These are phyloP conservation scores for Lepidium aucheri DNA, from an alignment of 345 rosid genomes.

Conservation along the genomic window DNA sequence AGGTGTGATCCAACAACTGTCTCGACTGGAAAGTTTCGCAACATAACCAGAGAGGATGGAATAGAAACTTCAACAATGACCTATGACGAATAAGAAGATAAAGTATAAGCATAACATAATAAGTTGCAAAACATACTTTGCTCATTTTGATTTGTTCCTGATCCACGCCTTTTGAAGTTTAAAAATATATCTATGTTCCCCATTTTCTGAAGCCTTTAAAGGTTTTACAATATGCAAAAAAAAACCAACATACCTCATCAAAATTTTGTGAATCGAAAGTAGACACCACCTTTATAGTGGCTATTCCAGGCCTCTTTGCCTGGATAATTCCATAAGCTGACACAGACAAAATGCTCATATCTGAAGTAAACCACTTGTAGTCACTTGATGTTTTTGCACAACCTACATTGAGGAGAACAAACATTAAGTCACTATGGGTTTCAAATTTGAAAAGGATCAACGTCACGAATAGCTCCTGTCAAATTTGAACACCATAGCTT, in stretches of 20 bases:
- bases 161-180: not conserved
- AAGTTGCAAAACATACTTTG: not conserved
- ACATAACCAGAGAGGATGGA: conserved; percentile 71
- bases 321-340: conserved; percentile 74
- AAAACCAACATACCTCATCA: conserved; percentile 57
- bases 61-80: conserved; percentile 70
- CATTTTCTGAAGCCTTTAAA: not conserved
- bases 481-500: not conserved
- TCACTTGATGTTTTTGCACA: conserved; percentile 74
- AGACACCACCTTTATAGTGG: conserved; percentile 69
- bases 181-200: not conserved
- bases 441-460: conserved; percentile 2
- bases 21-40: conserved; percentile 77
- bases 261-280: conserved; percentile 67
- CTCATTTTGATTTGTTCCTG: not conserved
- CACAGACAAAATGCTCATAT: conserved; percentile 46
- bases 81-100: conserved; percentile 30
- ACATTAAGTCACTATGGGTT: not conserved
- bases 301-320: conserved; percentile 88
- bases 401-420: conserved; percentile 37
- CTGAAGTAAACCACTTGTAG: conserved; percentile 90
- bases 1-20: conserved; percentile 74
- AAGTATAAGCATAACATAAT: not conserved
- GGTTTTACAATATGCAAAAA: not conserved
- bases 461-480: not conserved